These are phyloP conservation scores for Chlorella variabilis DNA, from an alignment of 163 green algal genomes.

Conservation along the genomic window DNA sequence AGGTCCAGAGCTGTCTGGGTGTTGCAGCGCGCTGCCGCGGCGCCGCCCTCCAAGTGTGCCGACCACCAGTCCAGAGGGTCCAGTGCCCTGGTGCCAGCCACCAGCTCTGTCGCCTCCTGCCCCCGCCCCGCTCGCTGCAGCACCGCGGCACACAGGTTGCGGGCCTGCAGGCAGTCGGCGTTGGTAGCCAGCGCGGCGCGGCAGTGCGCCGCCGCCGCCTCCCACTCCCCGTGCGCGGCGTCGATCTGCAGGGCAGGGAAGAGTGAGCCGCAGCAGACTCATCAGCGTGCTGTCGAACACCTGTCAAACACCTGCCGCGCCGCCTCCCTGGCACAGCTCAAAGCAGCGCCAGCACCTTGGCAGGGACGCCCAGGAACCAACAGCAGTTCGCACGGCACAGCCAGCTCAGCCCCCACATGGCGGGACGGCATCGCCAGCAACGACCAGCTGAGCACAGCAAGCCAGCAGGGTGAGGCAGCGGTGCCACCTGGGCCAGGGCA, in stretches of 20 bases:
- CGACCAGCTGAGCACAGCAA: too few species aligned
- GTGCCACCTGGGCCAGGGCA: slow-evolving; percentile 25
- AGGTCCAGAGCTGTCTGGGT: slow-evolving; percentile 16
- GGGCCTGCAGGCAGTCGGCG: slow-evolving; percentile 10
- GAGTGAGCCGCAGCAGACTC: too few species aligned
- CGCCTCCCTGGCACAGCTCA: too few species aligned
- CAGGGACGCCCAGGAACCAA: too few species aligned
- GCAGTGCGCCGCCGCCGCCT: background rate
- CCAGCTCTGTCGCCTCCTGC: background rate
- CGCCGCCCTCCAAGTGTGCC: background rate
- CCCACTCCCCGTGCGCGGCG: background rate
- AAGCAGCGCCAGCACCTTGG: too few species aligned
- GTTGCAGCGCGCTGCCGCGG: background rate
- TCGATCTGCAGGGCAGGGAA: slow-evolving; percentile 5
- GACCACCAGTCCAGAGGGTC: slow-evolving; percentile 25
- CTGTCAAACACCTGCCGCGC: too few species aligned
- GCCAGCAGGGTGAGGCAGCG: too few species aligned
- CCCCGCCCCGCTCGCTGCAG: background rate
- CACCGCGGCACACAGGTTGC: slow-evolving; percentile 13
- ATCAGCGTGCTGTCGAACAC: too few species aligned
- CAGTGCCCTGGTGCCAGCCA: background rate
- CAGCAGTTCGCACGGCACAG: too few species aligned
- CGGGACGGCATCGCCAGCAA: too few species aligned
- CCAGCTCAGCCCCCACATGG: too few species aligned
- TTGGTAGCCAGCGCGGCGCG: slow-evolving; percentile 24